Evolutionary conservation across 2,329 filamentous ascomycete species (phyloP), one percentile per base, ranked within the genome.

Genomic region (Nemania serpens): DNA sequence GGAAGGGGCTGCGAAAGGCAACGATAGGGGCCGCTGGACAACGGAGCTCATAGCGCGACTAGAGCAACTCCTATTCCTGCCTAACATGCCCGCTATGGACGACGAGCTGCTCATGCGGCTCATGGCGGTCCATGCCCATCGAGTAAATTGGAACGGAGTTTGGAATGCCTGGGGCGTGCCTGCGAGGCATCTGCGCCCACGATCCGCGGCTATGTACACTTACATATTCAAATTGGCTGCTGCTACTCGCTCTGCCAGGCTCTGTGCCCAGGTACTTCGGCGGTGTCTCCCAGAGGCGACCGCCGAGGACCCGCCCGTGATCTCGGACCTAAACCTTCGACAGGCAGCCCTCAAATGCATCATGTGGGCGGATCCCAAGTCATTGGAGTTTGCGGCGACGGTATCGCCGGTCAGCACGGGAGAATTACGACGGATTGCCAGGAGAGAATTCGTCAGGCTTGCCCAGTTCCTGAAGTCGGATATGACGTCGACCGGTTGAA

Each of bases 151-250:
- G 80, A 71, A 79, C 15, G 76, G 77, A 5, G 85, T 90, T 68
- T 89, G 85, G 86, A 78, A 84, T 18, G 70, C 80, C 10, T 91
- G 88, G 79, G 80, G 81, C 56, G 78, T 81, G 58, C 80, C 84
- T 3, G 75, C 86, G 13, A 77, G 82, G 42, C 80, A 82, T 66
- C 74, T 79, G 41, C 70, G 73, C 9, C 67, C 77, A 1, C 83
- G 88, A 18, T 81, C 82, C 0, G 69, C 76, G n/a, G 70, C 71
- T 15, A 77, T 88, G 64, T 91, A 91, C 69, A 72, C 75, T 3
- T 75, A 81, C 36, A 75, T 87, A 25, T 88, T 85, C 69, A 65
- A 72, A 13, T 70, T 77, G 29, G 78, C 87, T 55, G 80, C 82
- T 1, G 70, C 75, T 4, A 79, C 80, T 0, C 68, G 73, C 0